Evolutionary conservation across 345 rosid species (phyloP).

Genomic region (Orychophragmus violaceus): DNA sequence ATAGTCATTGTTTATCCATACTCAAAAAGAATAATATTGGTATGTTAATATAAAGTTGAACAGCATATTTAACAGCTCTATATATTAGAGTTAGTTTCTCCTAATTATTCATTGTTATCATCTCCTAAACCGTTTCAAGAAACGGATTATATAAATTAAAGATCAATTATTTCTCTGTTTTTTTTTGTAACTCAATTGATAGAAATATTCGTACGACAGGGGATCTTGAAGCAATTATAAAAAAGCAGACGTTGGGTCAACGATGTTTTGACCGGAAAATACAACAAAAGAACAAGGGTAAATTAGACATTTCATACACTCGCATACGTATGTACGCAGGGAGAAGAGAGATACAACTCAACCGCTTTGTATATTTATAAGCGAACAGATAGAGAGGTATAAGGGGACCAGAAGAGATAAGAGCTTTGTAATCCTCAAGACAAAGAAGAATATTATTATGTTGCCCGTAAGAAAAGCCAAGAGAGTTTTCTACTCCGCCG

Average conservation of each 20-base stretch:
- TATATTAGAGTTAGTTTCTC: conserved; percentile 46
- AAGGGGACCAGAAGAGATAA: conserved; percentile 48
- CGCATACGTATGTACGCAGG: conserved; percentile 15
- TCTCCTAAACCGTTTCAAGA: conserved; percentile 37
- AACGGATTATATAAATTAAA: not conserved
- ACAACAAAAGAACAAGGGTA: conserved; percentile 24
- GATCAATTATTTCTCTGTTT: not conserved
- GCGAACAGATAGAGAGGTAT: conserved; percentile 5
- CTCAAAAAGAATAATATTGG: too few relatives aligned
- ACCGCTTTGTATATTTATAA: conserved; percentile 28
- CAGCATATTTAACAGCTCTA: too few relatives aligned
- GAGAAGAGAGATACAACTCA: conserved; percentile 30
- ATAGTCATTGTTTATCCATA: too few relatives aligned
- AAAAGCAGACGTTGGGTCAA: conserved; percentile 43
- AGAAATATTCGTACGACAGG: not conserved
- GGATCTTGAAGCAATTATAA: not conserved
- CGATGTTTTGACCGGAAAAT: conserved; percentile 43
- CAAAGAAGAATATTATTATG: conserved; percentile 18
- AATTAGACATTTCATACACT: conserved; percentile 7
- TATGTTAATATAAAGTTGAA: too few relatives aligned
- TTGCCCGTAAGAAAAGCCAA: not conserved
- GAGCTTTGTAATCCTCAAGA: conserved; percentile 38
- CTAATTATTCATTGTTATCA: not conserved
- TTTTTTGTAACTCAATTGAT: not conserved
- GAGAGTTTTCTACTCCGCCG: not conserved